phyloP scores from a whole-genome alignment of 106 monocot species.

The Agapanthus africanus region DNA sequence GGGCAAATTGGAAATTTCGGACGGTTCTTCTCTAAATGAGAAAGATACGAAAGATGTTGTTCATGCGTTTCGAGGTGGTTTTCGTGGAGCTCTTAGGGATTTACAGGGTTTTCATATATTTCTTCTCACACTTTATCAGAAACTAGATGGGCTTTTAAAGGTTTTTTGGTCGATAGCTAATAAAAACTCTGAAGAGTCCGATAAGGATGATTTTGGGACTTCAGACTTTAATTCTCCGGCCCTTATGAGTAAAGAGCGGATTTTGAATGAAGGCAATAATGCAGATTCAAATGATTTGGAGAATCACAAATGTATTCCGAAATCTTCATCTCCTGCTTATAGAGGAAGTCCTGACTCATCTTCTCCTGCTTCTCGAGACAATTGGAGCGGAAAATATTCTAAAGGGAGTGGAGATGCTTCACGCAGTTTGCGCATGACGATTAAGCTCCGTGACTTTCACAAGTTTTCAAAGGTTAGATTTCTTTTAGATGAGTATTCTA shows the following conservation, averaged over 20 bases:
- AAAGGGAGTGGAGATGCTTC: constrained; percentile 58
- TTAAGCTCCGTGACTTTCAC: constrained; percentile 80
- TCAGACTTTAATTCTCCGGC: constrained; percentile 27
- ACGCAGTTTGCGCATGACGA: constrained; percentile 62
- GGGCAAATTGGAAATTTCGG: constrained; percentile 60
- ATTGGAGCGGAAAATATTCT: constrained; percentile 45
- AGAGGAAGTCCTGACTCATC: constrained; percentile 49
- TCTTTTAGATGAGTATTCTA: not conserved
- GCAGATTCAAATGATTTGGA: constrained; percentile 38
- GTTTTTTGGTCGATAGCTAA: constrained; percentile 49
- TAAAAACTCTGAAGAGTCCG: constrained; percentile 50
- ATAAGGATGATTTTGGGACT: constrained; percentile 59
- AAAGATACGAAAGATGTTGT: constrained; percentile 39
- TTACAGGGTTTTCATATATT: constrained; percentile 81
- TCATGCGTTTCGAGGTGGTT: constrained; percentile 69
- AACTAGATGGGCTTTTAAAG: constrained; percentile 70
- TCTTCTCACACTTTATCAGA: constrained; percentile 75
- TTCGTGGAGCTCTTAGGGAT: constrained; percentile 69
- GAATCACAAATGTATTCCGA: constrained; percentile 26
- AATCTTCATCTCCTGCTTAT: constrained; percentile 26
- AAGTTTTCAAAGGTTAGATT: constrained; percentile 69
- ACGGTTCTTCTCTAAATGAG: constrained; percentile 25
- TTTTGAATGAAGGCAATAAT: constrained; percentile 14
- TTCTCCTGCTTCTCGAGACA: constrained; percentile 54
- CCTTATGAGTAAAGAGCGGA: constrained; percentile 22